phyloP scores from a whole-genome alignment of 116 monocot genomes.

The Papilionanthe hybrid region DNA sequence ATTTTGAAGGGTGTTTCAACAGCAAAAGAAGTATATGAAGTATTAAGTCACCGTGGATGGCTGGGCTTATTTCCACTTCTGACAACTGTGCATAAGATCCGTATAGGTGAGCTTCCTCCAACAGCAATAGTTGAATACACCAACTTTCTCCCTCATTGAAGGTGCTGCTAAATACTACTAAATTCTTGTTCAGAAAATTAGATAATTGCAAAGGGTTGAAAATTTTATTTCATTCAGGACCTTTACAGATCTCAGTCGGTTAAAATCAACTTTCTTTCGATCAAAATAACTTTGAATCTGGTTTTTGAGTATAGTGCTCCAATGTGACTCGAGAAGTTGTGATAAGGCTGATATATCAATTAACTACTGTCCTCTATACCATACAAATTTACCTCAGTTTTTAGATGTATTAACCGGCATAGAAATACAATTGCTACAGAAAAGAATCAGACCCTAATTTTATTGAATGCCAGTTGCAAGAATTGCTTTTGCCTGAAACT shows the following conservation, averaged over 20 bases:
- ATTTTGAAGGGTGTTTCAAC: constrained; percentile 80
- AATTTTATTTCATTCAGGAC: too few species aligned
- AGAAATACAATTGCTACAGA: too few species aligned
- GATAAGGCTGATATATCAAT: not conserved
- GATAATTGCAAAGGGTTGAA: not conserved
- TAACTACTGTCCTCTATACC: not conserved
- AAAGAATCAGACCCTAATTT: too few species aligned
- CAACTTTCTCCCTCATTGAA: constrained; percentile 30
- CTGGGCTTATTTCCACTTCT: constrained; percentile 62
- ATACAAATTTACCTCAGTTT: constrained; percentile 6
- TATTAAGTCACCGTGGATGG: constrained; percentile 60
- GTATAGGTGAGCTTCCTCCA: constrained; percentile 54
- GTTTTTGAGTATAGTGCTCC: not conserved
- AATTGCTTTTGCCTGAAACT: too few species aligned
- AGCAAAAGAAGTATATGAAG: constrained; percentile 76
- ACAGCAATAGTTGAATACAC: constrained; percentile 63
- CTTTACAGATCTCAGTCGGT: not conserved
- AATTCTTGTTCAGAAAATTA: not conserved
- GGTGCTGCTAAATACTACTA: constrained; percentile 25
- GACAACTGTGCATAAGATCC: constrained; percentile 72
- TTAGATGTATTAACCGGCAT: not conserved
- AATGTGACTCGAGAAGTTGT: not conserved
- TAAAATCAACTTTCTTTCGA: too few species aligned
- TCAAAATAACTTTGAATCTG: too few species aligned
- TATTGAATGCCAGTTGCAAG: too few species aligned